These are phyloP conservation scores for Penicillium salamii DNA, from an alignment of 495 filamentous ascomycete species.

Conservation along the genomic window DNA sequence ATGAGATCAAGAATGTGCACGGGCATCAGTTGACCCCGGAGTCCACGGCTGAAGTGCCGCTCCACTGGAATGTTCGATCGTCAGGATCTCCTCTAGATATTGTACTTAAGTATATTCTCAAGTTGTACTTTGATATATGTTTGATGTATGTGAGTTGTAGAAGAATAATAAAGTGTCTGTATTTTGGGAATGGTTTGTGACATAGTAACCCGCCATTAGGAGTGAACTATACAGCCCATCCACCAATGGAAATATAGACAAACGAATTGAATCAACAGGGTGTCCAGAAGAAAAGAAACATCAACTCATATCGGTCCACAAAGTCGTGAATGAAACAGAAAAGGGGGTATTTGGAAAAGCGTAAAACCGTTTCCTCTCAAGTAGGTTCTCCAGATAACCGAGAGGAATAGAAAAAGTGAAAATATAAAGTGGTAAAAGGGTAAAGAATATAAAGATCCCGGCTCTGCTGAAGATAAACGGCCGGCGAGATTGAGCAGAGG, in stretches of 20 bases:
- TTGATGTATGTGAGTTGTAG: too few species aligned
- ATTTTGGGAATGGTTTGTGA: constrained; percentile 1
- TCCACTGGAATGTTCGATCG: constrained; percentile 25
- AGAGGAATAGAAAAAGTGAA: constrained; percentile 20
- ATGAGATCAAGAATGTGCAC: constrained; percentile 25
- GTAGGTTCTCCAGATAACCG: constrained; percentile 22
- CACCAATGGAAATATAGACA: constrained; percentile 24
- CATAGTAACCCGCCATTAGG: not conserved
- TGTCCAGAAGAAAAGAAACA: constrained; percentile 13
- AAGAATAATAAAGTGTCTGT: constrained; percentile 16
- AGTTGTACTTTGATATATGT: too few species aligned
- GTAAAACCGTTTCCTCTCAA: constrained; percentile 27
- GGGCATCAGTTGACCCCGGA: constrained; percentile 24
- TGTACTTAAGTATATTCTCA: not conserved
- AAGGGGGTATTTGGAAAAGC: constrained; percentile 36
- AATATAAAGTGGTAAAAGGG: constrained; percentile 18
- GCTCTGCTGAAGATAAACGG: constrained; percentile 28
- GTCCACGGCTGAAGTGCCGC: constrained; percentile 13
- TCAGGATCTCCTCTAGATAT: constrained; percentile 15
- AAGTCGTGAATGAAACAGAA: constrained; percentile 21
- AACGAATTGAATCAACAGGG: constrained; percentile 17
- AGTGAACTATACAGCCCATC: not conserved
- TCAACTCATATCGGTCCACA: constrained; percentile 33
- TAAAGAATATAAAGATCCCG: constrained; percentile 17
- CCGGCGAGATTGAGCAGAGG: constrained; percentile 1